Conservation (phyloP, 2,329 filamentous ascomycete species). For the Escovopsis sp. region DNA sequence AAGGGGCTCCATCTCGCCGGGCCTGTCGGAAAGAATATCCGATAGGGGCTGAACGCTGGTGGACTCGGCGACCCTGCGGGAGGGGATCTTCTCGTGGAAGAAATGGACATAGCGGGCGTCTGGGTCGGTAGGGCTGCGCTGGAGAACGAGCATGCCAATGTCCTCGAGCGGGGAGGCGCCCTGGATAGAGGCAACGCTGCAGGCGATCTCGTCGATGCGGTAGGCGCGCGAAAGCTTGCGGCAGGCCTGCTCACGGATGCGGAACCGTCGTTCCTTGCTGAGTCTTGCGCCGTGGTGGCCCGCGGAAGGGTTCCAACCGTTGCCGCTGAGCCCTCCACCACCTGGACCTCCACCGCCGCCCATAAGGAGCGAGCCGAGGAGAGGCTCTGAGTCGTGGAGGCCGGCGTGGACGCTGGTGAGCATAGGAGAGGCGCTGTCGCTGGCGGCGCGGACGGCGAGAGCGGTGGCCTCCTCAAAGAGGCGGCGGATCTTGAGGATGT, state of each 20-base stretch:
- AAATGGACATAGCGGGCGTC: slow-evolving; percentile 85
- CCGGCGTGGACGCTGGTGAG: slow-evolving; percentile 39
- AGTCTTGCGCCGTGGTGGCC: slow-evolving; percentile 41
- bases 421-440: slow-evolving; percentile 51
- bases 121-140: slow-evolving; percentile 48
- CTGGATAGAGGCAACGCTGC: slow-evolving; percentile 73
- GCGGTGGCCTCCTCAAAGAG: slow-evolving; percentile 68
- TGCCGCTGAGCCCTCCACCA: no score
- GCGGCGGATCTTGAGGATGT: slow-evolving; percentile 66
- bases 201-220: slow-evolving; percentile 66
- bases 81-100: slow-evolving; percentile 81
- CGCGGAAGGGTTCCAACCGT: slow-evolving; percentile 32
- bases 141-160: slow-evolving; percentile 57
- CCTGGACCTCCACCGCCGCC: no score
- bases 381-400: slow-evolving; percentile 7
- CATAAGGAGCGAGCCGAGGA: slow-evolving; percentile 9
- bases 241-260: slow-evolving; percentile 67
- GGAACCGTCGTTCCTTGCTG: slow-evolving; percentile 60
- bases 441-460: slow-evolving; percentile 62
- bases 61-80: slow-evolving; percentile 53
- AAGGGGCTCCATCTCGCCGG: slow-evolving; percentile 49
- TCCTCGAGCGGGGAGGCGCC: slow-evolving; percentile 62
- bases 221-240: slow-evolving; percentile 66
- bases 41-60: slow-evolving; percentile 52
- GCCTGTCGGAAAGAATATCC: slow-evolving; percentile 49